These are phyloP conservation scores for Tetrahymena thermophila DNA, from an alignment of 73 alveolate genomes.

Conservation along the genomic window DNA sequence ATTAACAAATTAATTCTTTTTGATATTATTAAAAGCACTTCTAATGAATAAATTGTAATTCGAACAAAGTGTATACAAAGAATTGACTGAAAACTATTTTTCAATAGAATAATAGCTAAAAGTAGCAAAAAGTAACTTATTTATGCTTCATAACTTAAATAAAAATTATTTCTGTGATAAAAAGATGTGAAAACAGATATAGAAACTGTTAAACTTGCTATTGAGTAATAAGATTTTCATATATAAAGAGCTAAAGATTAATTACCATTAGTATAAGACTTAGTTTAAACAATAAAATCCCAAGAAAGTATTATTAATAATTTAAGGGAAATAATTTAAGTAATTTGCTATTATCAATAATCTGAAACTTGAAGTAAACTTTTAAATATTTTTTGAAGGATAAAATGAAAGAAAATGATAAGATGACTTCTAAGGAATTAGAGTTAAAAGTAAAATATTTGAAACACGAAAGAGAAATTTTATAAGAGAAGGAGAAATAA, in stretches of 20 bases:
- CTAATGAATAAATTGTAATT: constrained; percentile 59
- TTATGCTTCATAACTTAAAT: neutral
- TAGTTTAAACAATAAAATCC: constrained; percentile 60
- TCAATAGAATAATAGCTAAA: constrained; percentile 52
- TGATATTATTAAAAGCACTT: constrained; percentile 9
- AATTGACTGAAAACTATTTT: constrained; percentile 55
- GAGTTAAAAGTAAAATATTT: neutral
- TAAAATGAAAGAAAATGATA: neutral
- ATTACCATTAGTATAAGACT: constrained; percentile 57
- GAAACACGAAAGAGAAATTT: neutral
- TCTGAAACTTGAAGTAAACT: no score
- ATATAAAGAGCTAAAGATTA: constrained; percentile 65
- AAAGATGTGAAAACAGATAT: constrained; percentile 15
- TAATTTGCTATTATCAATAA: neutral
- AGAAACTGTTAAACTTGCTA: constrained; percentile 61
- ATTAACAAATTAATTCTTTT: neutral
- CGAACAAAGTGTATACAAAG: constrained; percentile 60
- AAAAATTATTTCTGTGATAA: neutral
- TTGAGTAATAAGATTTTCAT: constrained; percentile 55
- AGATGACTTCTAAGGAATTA: neutral
- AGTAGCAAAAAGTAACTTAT: constrained; percentile 52
- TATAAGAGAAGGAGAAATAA: neutral
- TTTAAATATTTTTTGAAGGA: neutral
- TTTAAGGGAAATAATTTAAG: constrained; percentile 57
- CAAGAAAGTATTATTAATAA: constrained; percentile 60